Evolutionary conservation across 345 rosid genomes (phyloP), one percentile per base, ranked within the genome.

Genomic region (Gynandropsis gynandra): DNA sequence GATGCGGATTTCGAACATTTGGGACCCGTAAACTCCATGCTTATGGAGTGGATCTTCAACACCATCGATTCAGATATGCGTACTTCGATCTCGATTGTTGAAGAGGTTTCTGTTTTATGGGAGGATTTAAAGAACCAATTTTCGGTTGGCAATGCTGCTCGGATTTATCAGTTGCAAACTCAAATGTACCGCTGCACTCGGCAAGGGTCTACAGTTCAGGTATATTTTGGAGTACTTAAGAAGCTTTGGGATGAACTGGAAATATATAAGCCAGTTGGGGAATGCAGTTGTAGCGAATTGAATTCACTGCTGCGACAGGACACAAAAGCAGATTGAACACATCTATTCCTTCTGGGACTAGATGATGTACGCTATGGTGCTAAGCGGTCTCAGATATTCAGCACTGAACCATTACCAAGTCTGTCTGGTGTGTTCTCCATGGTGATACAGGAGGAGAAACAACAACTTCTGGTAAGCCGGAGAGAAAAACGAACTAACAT

Each of bases 231-330:
- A 4, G 0, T 9, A 8, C 12, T 17, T 9, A 9, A 42, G 8
- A 42, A 42, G 47, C 16, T 42, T 11, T 42, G 47, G 24, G 47
- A 42, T 42, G 47, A 42, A 8, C 10, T 42, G 10, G 24, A 10
- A 1, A 8, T 42, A 8, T 42, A 42, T n/a, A 42, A 42, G 5
- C 24, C 24, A 1, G 10, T 42, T 5, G 4, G 24, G 10, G 4
- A 20, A 2, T 42, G 47, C 10, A 1, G 4, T 1, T 16, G 47
- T 17, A 24, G 47, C 0, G 47, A 42, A 5, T 12, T 42, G 7
- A 12, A 20, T 1, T 4, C 47, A 1, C 17, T 16, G 3, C 18
- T 42, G 4, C 12, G 18, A 9, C 9, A 42, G 10, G 47, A 42
- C 18, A 11, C 11, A 8, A n/a, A 42, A 8, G 24, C 16, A 17